Evolutionary conservation across 306 rosid genomes (phyloP).

Genomic region (Ormosia semicastrata): DNA sequence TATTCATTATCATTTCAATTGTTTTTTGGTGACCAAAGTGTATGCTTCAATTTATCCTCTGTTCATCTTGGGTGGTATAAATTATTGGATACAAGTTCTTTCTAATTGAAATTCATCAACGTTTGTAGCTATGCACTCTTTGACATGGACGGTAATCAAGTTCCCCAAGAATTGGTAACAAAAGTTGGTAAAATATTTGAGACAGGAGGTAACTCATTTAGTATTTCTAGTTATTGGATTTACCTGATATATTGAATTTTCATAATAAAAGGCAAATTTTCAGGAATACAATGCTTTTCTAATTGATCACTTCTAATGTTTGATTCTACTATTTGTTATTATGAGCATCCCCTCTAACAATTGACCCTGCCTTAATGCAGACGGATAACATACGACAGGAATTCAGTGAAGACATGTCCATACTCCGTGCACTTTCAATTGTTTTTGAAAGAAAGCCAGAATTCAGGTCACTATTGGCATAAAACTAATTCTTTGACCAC

Average conservation of each 20-base stretch:
- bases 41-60: background rate
- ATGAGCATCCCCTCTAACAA: constrained; percentile 22
- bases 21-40: background rate
- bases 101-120: constrained; percentile 20
- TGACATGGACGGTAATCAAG: constrained; percentile 94
- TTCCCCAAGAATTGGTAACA: constrained; percentile 83
- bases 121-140: constrained; percentile 86
- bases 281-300: background rate
- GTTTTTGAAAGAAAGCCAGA: constrained; percentile 88
- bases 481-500: background rate
- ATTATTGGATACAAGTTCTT: background rate
- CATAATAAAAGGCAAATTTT: background rate
- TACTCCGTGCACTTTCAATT: constrained; percentile 69
- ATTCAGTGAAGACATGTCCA: constrained; percentile 72
- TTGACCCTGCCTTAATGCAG: constrained; percentile 49
- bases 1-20: background rate
- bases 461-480: constrained; percentile 47
- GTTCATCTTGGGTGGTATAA: background rate
- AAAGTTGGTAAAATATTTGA: constrained; percentile 76
- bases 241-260: background rate
- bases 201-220: constrained; percentile 62
- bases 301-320: background rate
- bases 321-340: constrained; percentile 8
- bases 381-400: constrained; percentile 69
- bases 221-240: background rate